Conservation (phyloP, 1,284 basidiomycete genomes). For the Apiotrichum siamense region DNA sequence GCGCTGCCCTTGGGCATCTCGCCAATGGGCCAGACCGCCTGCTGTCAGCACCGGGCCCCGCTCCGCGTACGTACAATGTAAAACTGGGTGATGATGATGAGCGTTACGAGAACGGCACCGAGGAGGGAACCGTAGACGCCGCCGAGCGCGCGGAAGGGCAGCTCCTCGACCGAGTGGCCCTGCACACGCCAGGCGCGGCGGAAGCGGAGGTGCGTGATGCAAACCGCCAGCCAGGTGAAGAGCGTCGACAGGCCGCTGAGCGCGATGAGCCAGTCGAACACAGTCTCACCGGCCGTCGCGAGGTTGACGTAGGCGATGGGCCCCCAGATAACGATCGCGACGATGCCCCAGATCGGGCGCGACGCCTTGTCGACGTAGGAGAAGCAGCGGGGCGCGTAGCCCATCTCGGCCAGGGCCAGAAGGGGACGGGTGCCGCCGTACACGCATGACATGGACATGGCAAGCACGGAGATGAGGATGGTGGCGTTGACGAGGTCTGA, state of each 20-base stretch:
- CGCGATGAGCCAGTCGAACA: conserved; percentile 51
- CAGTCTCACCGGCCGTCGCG: conserved; percentile 27
- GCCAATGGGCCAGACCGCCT: conserved; percentile 15
- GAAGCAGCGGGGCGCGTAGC: conserved; percentile 50
- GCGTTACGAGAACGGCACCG: conserved; percentile 43
- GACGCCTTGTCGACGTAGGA: conserved; percentile 52
- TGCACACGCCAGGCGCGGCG: conserved; percentile 45
- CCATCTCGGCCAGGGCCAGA: conserved; percentile 44
- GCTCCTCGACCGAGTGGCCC: conserved; percentile 48
- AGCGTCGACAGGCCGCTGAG: conserved; percentile 53
- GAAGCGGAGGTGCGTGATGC: conserved; percentile 45
- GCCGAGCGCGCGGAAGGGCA: conserved; percentile 47
- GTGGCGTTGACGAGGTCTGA: conserved; percentile 22
- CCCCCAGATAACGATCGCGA: conserved; percentile 41
- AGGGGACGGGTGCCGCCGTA: conserved; percentile 45
- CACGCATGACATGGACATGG: conserved; percentile 44
- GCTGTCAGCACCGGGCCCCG: too few relatives aligned
- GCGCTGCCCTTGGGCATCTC: conserved; percentile 18
- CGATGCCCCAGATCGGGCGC: conserved; percentile 49
- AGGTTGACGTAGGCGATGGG: conserved; percentile 48
- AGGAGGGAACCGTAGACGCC: conserved; percentile 50
- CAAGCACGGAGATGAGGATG: conserved; percentile 36
- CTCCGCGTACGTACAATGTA: conserved; percentile 36
- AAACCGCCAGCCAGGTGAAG: conserved; percentile 48
- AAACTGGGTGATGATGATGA: conserved; percentile 45